phyloP scores from a whole-genome alignment of 306 rosid species.

The Dryas drummondii region DNA sequence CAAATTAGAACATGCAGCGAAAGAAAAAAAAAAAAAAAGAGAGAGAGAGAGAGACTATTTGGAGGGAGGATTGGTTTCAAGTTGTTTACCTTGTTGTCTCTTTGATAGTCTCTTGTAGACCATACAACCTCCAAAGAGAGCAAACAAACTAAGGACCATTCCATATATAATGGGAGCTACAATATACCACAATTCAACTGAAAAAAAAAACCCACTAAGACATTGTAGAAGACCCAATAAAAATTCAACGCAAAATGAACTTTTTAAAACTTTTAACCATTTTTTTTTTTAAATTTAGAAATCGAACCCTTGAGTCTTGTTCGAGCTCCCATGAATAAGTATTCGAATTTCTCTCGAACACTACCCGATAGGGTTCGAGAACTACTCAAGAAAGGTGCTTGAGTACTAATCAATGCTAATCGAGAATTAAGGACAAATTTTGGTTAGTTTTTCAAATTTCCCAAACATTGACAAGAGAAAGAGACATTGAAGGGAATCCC shows the following conservation, averaged over 20 bases:
- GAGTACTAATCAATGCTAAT: too few relatives aligned
- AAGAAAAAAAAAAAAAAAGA: background rate
- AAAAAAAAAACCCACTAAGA: background rate
- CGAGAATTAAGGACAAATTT: too few relatives aligned
- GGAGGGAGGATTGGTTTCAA: constrained; percentile 7
- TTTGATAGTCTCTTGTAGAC: constrained; percentile 24
- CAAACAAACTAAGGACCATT: constrained; percentile 23
- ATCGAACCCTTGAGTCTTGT: too few relatives aligned
- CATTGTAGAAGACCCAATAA: background rate
- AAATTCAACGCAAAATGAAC: background rate
- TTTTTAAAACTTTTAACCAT: too few relatives aligned
- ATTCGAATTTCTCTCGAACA: too few relatives aligned
- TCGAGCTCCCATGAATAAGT: too few relatives aligned
- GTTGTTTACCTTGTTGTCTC: constrained; percentile 19
- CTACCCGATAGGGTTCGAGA: too few relatives aligned
- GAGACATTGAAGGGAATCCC: background rate
- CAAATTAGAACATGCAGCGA: constrained; percentile 17
- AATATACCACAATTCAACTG: constrained; percentile 17
- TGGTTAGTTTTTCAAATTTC: too few relatives aligned
- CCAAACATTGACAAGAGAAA: background rate
- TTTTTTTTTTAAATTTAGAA: too few relatives aligned
- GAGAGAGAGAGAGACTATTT: background rate
- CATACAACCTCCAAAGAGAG: constrained; percentile 27
- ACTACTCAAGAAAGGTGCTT: too few relatives aligned
- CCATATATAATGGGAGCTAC: constrained; percentile 26